A percentile compares a stretch with the other conserved stretches of the same genome.
Evolutionary conservation across 2,329 filamentous ascomycete species (phyloP).

Genomic region (Alternaria arborescens): DNA sequence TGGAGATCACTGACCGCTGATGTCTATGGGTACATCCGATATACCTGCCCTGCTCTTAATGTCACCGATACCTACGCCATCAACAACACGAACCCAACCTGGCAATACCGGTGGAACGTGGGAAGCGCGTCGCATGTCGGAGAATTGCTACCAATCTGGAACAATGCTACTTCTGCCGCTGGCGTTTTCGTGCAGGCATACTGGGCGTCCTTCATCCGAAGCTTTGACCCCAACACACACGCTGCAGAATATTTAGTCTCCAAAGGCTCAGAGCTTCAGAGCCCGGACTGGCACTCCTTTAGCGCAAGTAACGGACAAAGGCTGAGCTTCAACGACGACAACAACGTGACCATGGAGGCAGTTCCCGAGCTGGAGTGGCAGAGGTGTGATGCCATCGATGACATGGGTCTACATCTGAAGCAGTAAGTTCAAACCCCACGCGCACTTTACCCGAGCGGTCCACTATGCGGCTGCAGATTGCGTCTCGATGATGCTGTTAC

Average conservation of each 20-base stretch:
- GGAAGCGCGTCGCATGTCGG: conserved; percentile 50
- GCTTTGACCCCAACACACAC: conserved; percentile 52
- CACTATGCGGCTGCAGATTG: neutral
- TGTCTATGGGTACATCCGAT: conserved; percentile 60
- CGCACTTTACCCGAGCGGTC: neutral
- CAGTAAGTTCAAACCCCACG: conserved; percentile 35
- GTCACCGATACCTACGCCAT: conserved; percentile 49
- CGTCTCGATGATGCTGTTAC: neutral
- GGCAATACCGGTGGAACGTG: conserved; percentile 61
- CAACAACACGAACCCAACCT: conserved; percentile 43
- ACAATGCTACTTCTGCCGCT: conserved; percentile 42
- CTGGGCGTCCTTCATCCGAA: conserved; percentile 56
- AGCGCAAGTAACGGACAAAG: conserved; percentile 29
- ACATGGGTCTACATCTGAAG: conserved; percentile 39
- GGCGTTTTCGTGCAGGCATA: conserved; percentile 50
- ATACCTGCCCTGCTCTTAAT: conserved; percentile 57
- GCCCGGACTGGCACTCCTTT: conserved; percentile 41
- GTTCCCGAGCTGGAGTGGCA: conserved; percentile 32
- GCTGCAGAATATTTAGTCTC: conserved; percentile 31
- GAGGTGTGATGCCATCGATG: conserved; percentile 35
- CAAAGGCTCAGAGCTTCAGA: conserved; percentile 26
- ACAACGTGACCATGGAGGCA: conserved; percentile 42
- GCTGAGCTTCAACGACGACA: conserved; percentile 38
- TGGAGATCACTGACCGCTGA: conserved; percentile 52
- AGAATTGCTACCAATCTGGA: conserved; percentile 52